Base-by-base conservation (phyloP, 768 basidiomycete species). In the Baorangia bicolor region DNA sequence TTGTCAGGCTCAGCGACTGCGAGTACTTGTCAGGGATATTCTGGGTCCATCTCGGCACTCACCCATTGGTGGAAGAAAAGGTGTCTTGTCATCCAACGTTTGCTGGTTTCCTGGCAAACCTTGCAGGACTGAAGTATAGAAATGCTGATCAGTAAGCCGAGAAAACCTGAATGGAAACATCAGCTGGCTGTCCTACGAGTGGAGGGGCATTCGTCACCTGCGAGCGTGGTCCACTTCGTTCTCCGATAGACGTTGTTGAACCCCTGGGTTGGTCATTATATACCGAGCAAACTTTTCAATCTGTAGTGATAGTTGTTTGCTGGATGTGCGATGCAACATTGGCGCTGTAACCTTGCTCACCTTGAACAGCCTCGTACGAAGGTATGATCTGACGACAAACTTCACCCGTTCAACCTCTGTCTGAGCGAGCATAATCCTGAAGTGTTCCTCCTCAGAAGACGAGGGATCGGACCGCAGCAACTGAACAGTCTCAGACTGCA, bases 361-460 rank as follows among this genome's bases (percentile, higher is more conserved):
- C 82, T 98, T 98, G 77, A 81, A 86, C 49, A 96, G 70, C 56
- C 94, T 78, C 28, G 90, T 92, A 23, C 95, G 82, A 5, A 96
- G 81, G 69, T 96, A 98, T 2, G 92, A 92, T 54, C 94, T 76
- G 25, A 97, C 84, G 52, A 96, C 83, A 66, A 94, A 98, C 72
- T 94, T 95, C 63, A 93, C 91, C 39, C 95, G 84, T 68, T 98
- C 94, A 62, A 96, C 84, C 72, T 98, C 94, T 0, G 92, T 95
- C 73, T 95, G 92, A 0, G 92, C 94, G 50, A 98, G 86, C 78
- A 93, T 88, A 33, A 96, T 90, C 61, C 92, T 79, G 57, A 94
- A 90, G 64, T 98, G 94, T 59, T 98, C 94, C 58, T 96, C 93
- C 64, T 96, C 93, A 2, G 88, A 92, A 3, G 91, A 87, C 35